These are phyloP conservation scores for Xanthoconium stramineum DNA, from an alignment of 768 basidiomycete species.

Conservation along the genomic window DNA sequence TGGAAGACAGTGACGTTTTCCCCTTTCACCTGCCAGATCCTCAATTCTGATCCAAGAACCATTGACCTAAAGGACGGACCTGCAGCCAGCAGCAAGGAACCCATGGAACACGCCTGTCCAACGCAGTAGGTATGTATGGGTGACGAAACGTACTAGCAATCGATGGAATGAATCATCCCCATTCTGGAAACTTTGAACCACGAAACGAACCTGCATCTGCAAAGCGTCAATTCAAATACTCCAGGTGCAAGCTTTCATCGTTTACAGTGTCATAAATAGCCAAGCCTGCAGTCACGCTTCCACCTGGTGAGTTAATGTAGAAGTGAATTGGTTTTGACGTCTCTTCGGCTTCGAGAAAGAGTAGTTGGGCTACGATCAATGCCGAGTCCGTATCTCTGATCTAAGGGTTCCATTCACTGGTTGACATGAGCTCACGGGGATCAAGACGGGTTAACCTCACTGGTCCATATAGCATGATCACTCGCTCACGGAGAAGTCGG, in stretches of 20 bases:
- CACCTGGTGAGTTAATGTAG: conserved; percentile 97
- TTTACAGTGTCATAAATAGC: conserved; percentile 97
- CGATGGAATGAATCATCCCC: conserved; percentile 26
- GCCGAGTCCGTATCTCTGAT: conserved; percentile 90
- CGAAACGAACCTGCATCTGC: conserved; percentile 66
- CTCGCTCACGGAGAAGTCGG: conserved; percentile 85
- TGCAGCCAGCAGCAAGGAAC: conserved; percentile 86
- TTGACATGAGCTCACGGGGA: conserved; percentile 9
- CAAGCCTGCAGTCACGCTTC: conserved; percentile 91
- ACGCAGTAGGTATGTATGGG: conserved; percentile 97
- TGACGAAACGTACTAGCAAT: conserved; percentile 77
- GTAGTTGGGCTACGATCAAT: conserved; percentile 83
- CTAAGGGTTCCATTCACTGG: conserved; percentile 38
- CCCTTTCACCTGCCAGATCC: conserved; percentile 60
- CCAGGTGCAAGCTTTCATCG: conserved; percentile 1
- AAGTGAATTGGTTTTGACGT: conserved; percentile 91
- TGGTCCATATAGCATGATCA: conserved; percentile 93
- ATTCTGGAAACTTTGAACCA: conserved; percentile 1
- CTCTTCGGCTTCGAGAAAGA: conserved; percentile 96
- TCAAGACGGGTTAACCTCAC: conserved; percentile 44
- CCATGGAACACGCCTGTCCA: conserved; percentile 96
- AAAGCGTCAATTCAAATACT: conserved; percentile 18
- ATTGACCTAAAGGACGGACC: conserved; percentile 36
- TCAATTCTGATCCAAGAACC: conserved; percentile 13
- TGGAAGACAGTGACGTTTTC: conserved; percentile 88